Conservation (phyloP, 306 rosid species). For the Prunus dulcis region DNA sequence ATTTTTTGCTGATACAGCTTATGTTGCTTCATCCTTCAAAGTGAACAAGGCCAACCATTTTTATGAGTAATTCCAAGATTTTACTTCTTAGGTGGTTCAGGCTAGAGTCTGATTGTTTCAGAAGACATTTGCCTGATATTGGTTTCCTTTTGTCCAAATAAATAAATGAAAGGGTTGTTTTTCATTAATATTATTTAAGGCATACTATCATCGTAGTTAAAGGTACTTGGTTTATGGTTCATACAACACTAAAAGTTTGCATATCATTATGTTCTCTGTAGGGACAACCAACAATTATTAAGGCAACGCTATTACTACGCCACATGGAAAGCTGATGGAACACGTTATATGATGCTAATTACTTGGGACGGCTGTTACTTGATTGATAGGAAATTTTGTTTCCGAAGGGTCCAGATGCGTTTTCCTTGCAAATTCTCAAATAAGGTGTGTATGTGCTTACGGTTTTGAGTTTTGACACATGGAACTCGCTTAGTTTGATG, state of each 20-base stretch:
- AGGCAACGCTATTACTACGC: constrained; percentile 95
- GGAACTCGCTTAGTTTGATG: not conserved
- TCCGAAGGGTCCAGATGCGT: constrained; percentile 93
- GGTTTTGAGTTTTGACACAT: constrained; percentile 7
- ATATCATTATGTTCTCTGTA: constrained; percentile 22
- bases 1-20: no score
- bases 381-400: constrained; percentile 74
- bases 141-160: no score
- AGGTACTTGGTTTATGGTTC: not conserved
- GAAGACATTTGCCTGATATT: no score
- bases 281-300: constrained; percentile 82
- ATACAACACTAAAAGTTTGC: not conserved
- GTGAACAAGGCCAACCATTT: no score
- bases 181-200: not conserved
- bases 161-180: no score
- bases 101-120: not conserved
- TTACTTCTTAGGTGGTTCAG: not conserved
- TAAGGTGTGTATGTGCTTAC: constrained; percentile 53
- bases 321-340: constrained; percentile 99
- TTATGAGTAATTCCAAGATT: not conserved
- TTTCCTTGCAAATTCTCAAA: constrained; percentile 74
- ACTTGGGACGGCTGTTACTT: constrained; percentile 89
- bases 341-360: constrained; percentile 94
- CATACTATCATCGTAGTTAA: not conserved
- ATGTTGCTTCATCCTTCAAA: no score